Evolutionary conservation across 768 basidiomycete species (phyloP).

Genomic region (Cubamyces sp.): DNA sequence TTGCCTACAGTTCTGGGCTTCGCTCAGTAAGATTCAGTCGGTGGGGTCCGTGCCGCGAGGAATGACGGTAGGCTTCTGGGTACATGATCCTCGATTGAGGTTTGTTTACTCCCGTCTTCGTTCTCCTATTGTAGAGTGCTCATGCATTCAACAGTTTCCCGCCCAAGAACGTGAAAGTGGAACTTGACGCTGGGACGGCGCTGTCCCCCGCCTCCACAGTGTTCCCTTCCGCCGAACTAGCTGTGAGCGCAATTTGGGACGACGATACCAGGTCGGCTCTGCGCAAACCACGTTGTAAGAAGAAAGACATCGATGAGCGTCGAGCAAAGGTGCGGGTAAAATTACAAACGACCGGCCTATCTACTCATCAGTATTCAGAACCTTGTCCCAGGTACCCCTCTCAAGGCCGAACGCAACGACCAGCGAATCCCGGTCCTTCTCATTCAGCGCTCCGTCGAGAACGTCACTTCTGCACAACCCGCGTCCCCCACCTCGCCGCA

Average conservation of each 20-base stretch:
- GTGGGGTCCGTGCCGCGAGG: constrained; percentile 71
- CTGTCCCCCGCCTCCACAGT: constrained; percentile 40
- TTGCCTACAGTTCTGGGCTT: constrained; percentile 65
- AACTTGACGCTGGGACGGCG: constrained; percentile 32
- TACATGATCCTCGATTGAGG: constrained; percentile 88
- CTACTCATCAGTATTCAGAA: constrained; percentile 47
- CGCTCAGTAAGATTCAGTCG: constrained; percentile 61
- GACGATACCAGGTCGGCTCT: constrained; percentile 53
- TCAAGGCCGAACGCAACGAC: constrained; percentile 72
- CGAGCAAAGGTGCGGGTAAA: constrained; percentile 61
- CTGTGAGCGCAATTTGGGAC: constrained; percentile 78
- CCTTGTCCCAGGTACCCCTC: constrained; percentile 73
- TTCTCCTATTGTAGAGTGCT: not conserved
- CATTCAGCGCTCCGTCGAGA: constrained; percentile 74
- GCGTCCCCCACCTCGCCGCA: constrained; percentile 13
- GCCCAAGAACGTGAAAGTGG: constrained; percentile 69
- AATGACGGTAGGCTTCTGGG: constrained; percentile 77
- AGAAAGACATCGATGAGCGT: constrained; percentile 86
- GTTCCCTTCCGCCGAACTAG: constrained; percentile 61
- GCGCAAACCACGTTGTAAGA: constrained; percentile 69
- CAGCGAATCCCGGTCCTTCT: constrained; percentile 84
- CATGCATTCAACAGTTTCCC: constrained; percentile 63
- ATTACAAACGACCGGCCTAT: not conserved
- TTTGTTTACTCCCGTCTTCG: constrained; percentile 38
- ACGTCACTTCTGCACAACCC: constrained; percentile 30